phyloP scores from a whole-genome alignment of 2,329 filamentous ascomycete genomes.

The Chalaropsis thielavioides region DNA sequence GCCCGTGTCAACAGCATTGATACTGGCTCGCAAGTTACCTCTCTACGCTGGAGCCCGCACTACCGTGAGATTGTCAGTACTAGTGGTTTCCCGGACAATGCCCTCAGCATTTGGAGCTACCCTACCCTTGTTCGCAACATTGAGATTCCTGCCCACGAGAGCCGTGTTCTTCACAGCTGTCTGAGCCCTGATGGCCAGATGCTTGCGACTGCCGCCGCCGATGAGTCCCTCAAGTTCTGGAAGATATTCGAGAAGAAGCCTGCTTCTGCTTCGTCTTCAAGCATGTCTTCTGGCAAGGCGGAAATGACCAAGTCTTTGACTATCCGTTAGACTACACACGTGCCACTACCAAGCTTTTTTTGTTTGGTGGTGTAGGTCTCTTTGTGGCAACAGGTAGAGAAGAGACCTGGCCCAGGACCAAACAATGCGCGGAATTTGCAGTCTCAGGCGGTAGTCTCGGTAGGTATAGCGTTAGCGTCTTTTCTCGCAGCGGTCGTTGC shows the following conservation, averaged over 20 bases:
- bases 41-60: conserved; percentile 86
- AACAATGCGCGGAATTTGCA: background rate
- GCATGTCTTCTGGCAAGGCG: conserved; percentile 60
- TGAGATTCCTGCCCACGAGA: conserved; percentile 96
- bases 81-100: conserved; percentile 98
- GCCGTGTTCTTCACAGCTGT: conserved; percentile 87
- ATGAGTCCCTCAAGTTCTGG: conserved; percentile 99
- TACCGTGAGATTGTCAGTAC: conserved; percentile 98
- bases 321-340: conserved; percentile 47
- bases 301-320: conserved; percentile 92
- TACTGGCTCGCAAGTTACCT: conserved; percentile 93
- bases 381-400: background rate
- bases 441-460: background rate
- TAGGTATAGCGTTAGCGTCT: conserved; percentile 2
- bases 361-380: background rate
- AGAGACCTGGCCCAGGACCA: background rate
- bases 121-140: conserved; percentile 92
- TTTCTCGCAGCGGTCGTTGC: background rate
- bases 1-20: conserved; percentile 98
- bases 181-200: conserved; percentile 96
- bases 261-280: conserved; percentile 50
- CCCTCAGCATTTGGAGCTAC: conserved; percentile 97
- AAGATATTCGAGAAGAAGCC: conserved; percentile 99
- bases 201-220: conserved; percentile 86
- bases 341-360: background rate